Percentiles rank a stretch among this genome's conserved stretches.
Conservation (phyloP, 495 filamentous ascomycete genomes). For the Terfezia claveryi region DNA sequence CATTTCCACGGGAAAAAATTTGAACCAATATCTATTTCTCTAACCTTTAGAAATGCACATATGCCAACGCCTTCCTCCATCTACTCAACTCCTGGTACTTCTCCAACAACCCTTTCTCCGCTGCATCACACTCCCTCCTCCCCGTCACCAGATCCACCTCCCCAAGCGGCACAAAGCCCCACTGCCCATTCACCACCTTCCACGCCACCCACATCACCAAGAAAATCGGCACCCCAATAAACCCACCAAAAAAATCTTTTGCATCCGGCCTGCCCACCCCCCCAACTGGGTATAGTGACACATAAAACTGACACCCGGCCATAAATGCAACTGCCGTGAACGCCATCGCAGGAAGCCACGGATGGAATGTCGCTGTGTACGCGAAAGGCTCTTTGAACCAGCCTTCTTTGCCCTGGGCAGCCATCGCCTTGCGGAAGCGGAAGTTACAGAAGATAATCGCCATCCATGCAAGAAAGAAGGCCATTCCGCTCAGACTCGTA, state of each 20-base stretch:
- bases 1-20: too few relatives aligned
- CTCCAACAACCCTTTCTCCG: too few relatives aligned
- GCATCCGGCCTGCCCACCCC: not conserved
- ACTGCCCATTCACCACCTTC: not conserved
- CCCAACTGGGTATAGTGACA: not conserved
- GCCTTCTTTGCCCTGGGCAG: constrained; percentile 4
- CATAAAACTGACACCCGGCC: not conserved
- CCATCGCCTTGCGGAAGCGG: constrained; percentile 9
- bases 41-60: too few relatives aligned
- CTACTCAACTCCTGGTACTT: too few relatives aligned
- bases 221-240: not conserved
- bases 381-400: constrained; percentile 3
- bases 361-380: constrained; percentile 4
- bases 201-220: not conserved
- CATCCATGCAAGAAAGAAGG: constrained; percentile 7
- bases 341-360: constrained; percentile 3
- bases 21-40: too few relatives aligned
- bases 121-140: too few relatives aligned
- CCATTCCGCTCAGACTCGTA: constrained; percentile 7
- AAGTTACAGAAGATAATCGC: constrained; percentile 8
- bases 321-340: not conserved
- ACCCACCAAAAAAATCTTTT: not conserved
- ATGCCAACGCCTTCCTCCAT: too few relatives aligned
- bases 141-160: too few relatives aligned
- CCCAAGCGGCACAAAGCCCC: too few relatives aligned